A percentile compares a stretch with the other conserved stretches of the same genome.
These are phyloP conservation scores for Herpetomonas tarakana DNA, from an alignment of 208 protist species.

Conservation along the genomic window DNA sequence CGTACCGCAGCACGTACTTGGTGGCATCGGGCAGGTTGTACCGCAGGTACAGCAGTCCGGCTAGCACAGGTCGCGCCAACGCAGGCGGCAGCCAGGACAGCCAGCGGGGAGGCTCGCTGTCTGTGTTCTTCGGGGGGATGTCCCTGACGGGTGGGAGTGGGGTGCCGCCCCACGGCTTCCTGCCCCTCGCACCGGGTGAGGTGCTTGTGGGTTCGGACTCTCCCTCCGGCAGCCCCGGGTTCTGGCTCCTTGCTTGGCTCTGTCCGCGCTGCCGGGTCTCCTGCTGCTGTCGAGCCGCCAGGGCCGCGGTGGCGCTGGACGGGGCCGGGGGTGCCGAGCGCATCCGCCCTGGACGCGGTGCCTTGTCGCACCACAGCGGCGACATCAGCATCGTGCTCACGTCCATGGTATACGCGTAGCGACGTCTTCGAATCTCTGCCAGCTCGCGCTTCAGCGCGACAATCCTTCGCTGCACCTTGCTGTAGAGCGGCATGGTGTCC, in stretches of 20 bases:
- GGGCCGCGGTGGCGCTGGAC: neutral
- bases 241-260: neutral
- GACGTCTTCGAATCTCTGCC: slow-evolving; percentile 17
- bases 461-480: slow-evolving; percentile 25
- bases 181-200: neutral
- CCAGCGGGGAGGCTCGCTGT: neutral
- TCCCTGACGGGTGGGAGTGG: neutral
- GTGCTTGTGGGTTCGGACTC: neutral
- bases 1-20: slow-evolving; percentile 39
- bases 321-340: neutral
- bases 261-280: too few relatives aligned
- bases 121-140: neutral
- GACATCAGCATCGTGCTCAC: neutral
- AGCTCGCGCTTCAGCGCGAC: slow-evolving; percentile 32
- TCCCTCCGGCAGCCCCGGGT: neutral
- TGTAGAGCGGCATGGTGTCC: slow-evolving; percentile 33
- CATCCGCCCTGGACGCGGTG: neutral
- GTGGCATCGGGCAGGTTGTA: slow-evolving; percentile 19
- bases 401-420: slow-evolving; percentile 14
- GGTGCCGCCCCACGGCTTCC: neutral
- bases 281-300: too few relatives aligned
- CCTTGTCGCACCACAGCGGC: neutral
- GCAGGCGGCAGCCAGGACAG: neutral
- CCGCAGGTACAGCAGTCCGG: slow-evolving; percentile 9
- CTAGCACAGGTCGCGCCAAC: neutral